A percentile compares a stretch with the other conserved stretches of the same genome.
Conservation (phyloP, 805 yeast species). For the Vanderwaltozyma polyspora region DNA sequence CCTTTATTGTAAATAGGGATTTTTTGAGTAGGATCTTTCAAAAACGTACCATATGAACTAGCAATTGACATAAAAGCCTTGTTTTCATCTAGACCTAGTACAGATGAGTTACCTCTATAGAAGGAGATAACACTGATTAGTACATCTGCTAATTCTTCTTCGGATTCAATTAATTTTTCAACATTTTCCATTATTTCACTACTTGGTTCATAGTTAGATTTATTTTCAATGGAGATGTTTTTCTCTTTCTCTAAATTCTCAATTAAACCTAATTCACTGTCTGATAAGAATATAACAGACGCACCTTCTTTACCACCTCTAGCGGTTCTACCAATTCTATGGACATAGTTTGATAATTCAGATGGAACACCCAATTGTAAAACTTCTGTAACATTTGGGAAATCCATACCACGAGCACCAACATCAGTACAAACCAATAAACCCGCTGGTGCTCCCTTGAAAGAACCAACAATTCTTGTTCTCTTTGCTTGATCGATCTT, state of each 20-base stretch:
- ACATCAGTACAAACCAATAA: slow-evolving; percentile 81
- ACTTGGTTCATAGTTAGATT: slow-evolving; percentile 29
- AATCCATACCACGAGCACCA: slow-evolving; percentile 94
- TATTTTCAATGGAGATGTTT: slow-evolving; percentile 44
- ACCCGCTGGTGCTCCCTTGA: slow-evolving; percentile 39
- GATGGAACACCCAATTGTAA: slow-evolving; percentile 71
- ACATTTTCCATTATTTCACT: slow-evolving; percentile 25
- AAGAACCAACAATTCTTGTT: slow-evolving; percentile 44
- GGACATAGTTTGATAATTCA: slow-evolving; percentile 71
- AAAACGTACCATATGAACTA: slow-evolving; percentile 14
- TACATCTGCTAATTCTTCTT: slow-evolving; percentile 23
- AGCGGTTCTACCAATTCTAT: slow-evolving; percentile 93
- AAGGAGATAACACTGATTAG: slow-evolving; percentile 29
- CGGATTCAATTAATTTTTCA: slow-evolving; percentile 10
- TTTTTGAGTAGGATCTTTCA: slow-evolving; percentile 15
- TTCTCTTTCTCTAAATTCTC: slow-evolving; percentile 36
- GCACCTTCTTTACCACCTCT: slow-evolving; percentile 78
- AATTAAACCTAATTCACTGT: slow-evolving; percentile 47
- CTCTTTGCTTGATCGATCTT: slow-evolving; percentile 60
- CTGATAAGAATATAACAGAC: slow-evolving; percentile 49
- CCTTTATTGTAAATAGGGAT: slow-evolving; percentile 13
- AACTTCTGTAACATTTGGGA: slow-evolving; percentile 78
- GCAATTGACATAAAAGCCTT: slow-evolving; percentile 16
- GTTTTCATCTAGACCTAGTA: slow-evolving; percentile 24
- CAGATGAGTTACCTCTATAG: slow-evolving; percentile 26